These are phyloP conservation scores for Populus hybrid DNA, from an alignment of 441 rosid genomes.

Conservation along the genomic window DNA sequence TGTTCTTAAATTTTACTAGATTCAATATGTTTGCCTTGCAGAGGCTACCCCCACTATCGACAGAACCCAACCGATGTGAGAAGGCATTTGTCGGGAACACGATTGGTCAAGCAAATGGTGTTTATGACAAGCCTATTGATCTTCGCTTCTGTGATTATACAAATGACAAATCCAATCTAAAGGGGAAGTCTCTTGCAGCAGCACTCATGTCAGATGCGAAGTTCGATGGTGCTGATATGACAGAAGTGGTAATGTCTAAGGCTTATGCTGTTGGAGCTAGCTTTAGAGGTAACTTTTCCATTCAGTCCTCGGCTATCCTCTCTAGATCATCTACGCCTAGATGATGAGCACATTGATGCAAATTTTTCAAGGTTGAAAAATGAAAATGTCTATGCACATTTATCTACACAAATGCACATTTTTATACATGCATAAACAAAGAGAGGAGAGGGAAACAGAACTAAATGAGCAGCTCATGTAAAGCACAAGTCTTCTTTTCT, in stretches of 20 bases:
- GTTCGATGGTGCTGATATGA: constrained; percentile 95
- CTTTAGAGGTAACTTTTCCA: constrained; percentile 59
- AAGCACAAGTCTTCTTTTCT: neutral
- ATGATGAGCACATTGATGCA: neutral
- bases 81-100: constrained; percentile 88
- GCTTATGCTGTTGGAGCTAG: constrained; percentile 96
- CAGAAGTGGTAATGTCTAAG: constrained; percentile 96
- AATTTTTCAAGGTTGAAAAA: neutral
- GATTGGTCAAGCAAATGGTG: constrained; percentile 92
- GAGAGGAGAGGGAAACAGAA: neutral
- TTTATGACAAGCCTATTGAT: constrained; percentile 92
- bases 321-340: neutral
- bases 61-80: constrained; percentile 81
- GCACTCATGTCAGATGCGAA: constrained; percentile 92
- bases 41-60: constrained; percentile 91
- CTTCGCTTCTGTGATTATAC: constrained; percentile 82
- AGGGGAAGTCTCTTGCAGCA: constrained; percentile 90
- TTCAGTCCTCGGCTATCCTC: neutral
- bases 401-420: neutral
- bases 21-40: constrained; percentile 30
- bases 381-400: neutral
- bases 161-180: constrained; percentile 77
- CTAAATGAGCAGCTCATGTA: neutral
- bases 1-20: neutral
- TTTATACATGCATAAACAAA: neutral